Evolutionary conservation across 192 early-diverging fungal genomes (phyloP).

Genomic region (Paraglomus brasilianum): DNA sequence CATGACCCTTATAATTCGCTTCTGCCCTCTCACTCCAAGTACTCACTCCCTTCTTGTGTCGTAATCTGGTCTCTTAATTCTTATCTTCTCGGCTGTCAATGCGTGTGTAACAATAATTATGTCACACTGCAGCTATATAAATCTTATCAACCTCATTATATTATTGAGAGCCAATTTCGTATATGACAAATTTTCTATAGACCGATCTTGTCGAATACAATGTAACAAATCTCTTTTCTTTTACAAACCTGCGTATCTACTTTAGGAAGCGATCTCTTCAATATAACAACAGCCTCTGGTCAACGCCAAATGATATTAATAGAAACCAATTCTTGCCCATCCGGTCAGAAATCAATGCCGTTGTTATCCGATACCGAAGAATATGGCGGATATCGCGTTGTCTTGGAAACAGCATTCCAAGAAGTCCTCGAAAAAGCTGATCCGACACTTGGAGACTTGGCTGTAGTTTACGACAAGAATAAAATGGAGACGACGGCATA

Average conservation of each 20-base stretch:
- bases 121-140: too few relatives aligned
- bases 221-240: constrained; percentile 11
- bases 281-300: constrained; percentile 78
- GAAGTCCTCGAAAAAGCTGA: constrained; percentile 66
- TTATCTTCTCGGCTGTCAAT: background rate
- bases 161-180: constrained; percentile 3
- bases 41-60: background rate
- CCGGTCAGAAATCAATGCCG: constrained; percentile 91
- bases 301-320: constrained; percentile 91
- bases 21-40: background rate
- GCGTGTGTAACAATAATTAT: too few relatives aligned
- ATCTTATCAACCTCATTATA: background rate
- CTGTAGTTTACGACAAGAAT: constrained; percentile 87
- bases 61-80: background rate
- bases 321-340: constrained; percentile 90
- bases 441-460: constrained; percentile 65
- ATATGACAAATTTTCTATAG: background rate
- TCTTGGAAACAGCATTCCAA: constrained; percentile 76
- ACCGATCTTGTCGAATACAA: background rate
- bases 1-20: background rate
- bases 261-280: constrained; percentile 84
- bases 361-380: constrained; percentile 74
- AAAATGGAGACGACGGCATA: constrained; percentile 85
- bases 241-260: background rate
- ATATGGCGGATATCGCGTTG: constrained; percentile 76